Evolutionary conservation across 1,139 yeast species (phyloP).

Genomic region (Diutina catenulata): DNA sequence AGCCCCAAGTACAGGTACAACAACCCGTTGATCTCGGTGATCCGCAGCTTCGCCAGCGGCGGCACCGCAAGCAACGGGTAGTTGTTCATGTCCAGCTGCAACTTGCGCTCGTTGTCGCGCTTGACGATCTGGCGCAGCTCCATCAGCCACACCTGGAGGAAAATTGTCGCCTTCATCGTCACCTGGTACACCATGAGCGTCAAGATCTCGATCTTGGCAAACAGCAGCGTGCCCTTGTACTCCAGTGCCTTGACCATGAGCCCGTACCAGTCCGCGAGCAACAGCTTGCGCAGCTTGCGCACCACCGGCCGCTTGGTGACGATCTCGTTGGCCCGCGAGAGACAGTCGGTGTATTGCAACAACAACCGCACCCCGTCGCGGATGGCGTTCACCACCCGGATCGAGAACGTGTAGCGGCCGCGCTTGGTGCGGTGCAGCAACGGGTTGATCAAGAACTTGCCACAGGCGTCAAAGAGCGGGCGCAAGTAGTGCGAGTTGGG

Average conservation of each 20-base stretch:
- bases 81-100: constrained; percentile 28
- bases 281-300: constrained; percentile 61
- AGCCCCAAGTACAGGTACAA: constrained; percentile 61
- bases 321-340: constrained; percentile 71
- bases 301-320: constrained; percentile 63
- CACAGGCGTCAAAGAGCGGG: constrained; percentile 61
- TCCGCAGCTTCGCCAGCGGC: constrained; percentile 59
- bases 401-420: constrained; percentile 35
- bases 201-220: constrained; percentile 55
- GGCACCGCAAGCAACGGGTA: constrained; percentile 38
- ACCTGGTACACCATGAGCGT: constrained; percentile 68
- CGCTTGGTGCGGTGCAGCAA: constrained; percentile 33
- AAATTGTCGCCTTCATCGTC: constrained; percentile 57
- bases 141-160: constrained; percentile 64
- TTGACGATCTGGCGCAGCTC: constrained; percentile 37
- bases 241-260: constrained; percentile 81
- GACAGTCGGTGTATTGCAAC: constrained; percentile 69
- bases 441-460: constrained; percentile 65
- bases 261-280: constrained; percentile 86
- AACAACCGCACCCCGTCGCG: constrained; percentile 77
- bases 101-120: constrained; percentile 23
- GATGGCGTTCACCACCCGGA: constrained; percentile 31
- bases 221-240: constrained; percentile 59
- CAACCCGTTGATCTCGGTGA: constrained; percentile 65
- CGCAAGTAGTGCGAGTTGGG: constrained; percentile 38